Evolutionary conservation across 1,284 basidiomycete genomes (phyloP).

Genomic region (Xerocomus minutiporus): DNA sequence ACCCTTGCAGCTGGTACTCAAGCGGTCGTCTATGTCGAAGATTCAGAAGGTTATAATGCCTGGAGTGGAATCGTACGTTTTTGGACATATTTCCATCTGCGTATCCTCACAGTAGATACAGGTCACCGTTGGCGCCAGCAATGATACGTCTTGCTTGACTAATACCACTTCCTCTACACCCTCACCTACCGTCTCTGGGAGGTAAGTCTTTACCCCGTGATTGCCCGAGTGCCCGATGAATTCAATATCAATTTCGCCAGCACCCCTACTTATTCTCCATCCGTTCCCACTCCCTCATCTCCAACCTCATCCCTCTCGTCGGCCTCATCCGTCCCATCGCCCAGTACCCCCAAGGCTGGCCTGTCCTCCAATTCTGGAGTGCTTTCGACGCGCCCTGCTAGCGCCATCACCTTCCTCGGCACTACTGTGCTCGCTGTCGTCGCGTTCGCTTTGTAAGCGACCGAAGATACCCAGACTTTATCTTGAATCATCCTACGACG

Average conservation of each 20-base stretch:
- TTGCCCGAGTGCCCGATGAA: conserved; percentile 5
- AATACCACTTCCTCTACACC: conserved; percentile 12
- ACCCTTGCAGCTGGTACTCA: conserved; percentile 45
- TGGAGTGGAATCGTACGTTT: conserved; percentile 57
- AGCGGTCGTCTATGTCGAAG: conserved; percentile 54
- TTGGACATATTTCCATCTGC: not conserved
- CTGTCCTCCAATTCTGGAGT: conserved; percentile 30
- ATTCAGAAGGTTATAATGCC: conserved; percentile 51
- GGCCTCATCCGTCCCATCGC: conserved; percentile 27
- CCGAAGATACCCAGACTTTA: conserved; percentile 2
- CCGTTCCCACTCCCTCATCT: conserved; percentile 4
- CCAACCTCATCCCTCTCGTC: conserved; percentile 2
- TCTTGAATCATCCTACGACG: conserved; percentile 1
- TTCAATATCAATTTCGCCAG: not conserved
- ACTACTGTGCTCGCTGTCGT: conserved; percentile 10
- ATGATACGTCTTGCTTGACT: conserved; percentile 47
- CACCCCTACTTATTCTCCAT: conserved; percentile 7
- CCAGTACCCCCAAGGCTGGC: conserved; percentile 56
- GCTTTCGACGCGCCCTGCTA: conserved; percentile 15
- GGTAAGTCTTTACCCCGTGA: conserved; percentile 15
- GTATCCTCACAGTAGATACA: conserved; percentile 24
- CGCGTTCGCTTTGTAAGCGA: conserved; percentile 19
- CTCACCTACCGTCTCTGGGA: conserved; percentile 7
- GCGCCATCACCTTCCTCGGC: conserved; percentile 16
- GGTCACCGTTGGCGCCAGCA: conserved; percentile 51